A percentile compares a stretch with the other conserved stretches of the same genome.
These are phyloP conservation scores for Metroxylon sagu DNA, from an alignment of 176 grass and related monocot species.

Conservation along the genomic window DNA sequence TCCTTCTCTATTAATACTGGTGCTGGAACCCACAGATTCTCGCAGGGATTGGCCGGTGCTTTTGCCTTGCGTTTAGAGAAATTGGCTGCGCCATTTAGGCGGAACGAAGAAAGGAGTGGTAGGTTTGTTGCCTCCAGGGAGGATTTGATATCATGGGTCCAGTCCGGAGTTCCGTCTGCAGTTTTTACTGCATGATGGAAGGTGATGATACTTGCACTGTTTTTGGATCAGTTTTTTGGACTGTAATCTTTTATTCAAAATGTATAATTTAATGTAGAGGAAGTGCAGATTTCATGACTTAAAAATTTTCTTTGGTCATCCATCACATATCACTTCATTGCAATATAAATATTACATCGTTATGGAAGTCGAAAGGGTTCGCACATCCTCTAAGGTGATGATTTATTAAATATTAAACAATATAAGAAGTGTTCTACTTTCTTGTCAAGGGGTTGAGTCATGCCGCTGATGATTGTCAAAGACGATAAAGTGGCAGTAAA, in stretches of 20 bases:
- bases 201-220: neutral
- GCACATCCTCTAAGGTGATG: too few species aligned
- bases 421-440: too few species aligned
- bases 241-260: neutral
- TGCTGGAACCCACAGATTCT: conserved; percentile 60
- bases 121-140: conserved; percentile 60
- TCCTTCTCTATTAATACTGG: conserved; percentile 62
- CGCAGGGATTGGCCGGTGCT: conserved; percentile 47
- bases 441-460: too few species aligned
- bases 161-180: conserved; percentile 9
- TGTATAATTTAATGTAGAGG: conserved; percentile 1
- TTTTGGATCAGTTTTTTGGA: neutral
- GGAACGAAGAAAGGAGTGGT: conserved; percentile 36
- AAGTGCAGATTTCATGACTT: neutral
- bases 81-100: conserved; percentile 34
- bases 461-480: too few species aligned
- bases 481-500: too few species aligned
- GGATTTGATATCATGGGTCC: conserved; percentile 57
- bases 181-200: neutral
- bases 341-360: too few species aligned
- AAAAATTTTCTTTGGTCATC: too few species aligned
- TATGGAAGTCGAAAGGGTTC: too few species aligned
- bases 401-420: too few species aligned
- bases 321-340: too few species aligned
- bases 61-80: conserved; percentile 34